Evolutionary conservation across 2,329 filamentous ascomycete species (phyloP).

Genomic region (Camptophora hylomeconis): DNA sequence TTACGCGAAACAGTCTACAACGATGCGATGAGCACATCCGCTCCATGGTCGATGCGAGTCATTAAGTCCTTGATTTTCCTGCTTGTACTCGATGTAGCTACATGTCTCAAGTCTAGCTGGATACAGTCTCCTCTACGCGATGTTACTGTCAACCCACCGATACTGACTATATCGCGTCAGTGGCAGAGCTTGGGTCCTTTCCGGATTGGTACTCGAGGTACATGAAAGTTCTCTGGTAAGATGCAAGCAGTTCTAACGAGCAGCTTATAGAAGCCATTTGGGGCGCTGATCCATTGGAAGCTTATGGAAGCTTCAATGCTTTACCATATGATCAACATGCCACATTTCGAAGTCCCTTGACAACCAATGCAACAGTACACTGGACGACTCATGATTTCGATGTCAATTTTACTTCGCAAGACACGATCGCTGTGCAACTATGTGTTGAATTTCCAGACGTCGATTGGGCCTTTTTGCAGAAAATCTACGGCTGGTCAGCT

Average conservation of each 20-base stretch:
- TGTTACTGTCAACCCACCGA: constrained; percentile 1
- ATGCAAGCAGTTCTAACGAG: constrained; percentile 4
- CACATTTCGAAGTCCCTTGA: constrained; percentile 37
- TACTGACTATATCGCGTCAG: constrained; percentile 18
- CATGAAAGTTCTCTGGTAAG: constrained; percentile 12
- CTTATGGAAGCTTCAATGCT: constrained; percentile 37
- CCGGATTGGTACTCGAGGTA: constrained; percentile 45
- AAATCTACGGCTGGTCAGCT: constrained; percentile 46
- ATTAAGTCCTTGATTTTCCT: too few species aligned
- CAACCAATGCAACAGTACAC: constrained; percentile 34
- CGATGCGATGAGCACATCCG: too few species aligned
- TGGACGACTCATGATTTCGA: constrained; percentile 33
- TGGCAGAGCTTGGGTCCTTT: constrained; percentile 47
- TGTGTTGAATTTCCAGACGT: constrained; percentile 35
- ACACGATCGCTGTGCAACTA: constrained; percentile 26
- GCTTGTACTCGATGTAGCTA: too few species aligned
- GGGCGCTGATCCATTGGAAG: constrained; percentile 46
- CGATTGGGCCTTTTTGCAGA: constrained; percentile 41
- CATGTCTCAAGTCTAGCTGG: too few species aligned
- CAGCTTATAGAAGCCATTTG: constrained; percentile 39
- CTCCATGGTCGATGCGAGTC: too few species aligned
- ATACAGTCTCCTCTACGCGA: constrained; percentile 1
- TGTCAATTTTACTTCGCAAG: constrained; percentile 14
- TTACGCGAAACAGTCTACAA: too few species aligned
- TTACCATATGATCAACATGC: constrained; percentile 30